A percentile compares a stretch with the other conserved stretches of the same genome.
These are phyloP conservation scores for Tolypocladium amazonense DNA, from an alignment of 2,329 filamentous ascomycete genomes.

Conservation along the genomic window DNA sequence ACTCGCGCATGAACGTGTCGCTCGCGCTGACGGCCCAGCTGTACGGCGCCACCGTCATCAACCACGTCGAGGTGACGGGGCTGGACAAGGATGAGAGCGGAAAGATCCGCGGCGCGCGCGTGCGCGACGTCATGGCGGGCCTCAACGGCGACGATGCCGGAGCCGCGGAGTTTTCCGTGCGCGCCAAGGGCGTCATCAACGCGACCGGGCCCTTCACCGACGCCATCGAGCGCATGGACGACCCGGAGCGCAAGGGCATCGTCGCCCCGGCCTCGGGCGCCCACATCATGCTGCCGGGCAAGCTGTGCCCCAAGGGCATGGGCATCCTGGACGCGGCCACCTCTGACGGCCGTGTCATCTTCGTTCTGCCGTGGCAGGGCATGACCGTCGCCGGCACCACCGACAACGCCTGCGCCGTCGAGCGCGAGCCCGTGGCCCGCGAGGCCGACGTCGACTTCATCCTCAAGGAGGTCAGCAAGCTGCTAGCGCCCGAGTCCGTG, in stretches of 20 bases:
- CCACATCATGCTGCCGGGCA: conserved; percentile 73
- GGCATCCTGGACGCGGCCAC: conserved; percentile 72
- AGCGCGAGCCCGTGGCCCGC: conserved; percentile 58
- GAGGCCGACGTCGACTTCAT: conserved; percentile 78
- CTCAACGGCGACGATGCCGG: conserved; percentile 43
- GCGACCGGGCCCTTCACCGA: conserved; percentile 77
- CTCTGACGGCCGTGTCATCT: conserved; percentile 78
- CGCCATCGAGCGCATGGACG: conserved; percentile 71
- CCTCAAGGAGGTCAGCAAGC: conserved; percentile 64
- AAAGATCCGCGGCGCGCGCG: conserved; percentile 55
- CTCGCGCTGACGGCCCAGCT: conserved; percentile 70
- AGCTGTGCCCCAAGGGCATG: conserved; percentile 71
- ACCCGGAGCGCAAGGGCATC: conserved; percentile 56
- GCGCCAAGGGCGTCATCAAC: conserved; percentile 73
- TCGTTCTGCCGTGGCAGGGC: conserved; percentile 80
- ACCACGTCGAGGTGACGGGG: conserved; percentile 68
- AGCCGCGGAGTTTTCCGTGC: conserved; percentile 53
- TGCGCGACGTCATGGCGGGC: conserved; percentile 46
- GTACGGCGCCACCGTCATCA: conserved; percentile 71
- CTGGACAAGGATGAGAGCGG: conserved; percentile 62
- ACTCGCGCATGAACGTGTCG: conserved; percentile 79
- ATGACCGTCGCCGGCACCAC: conserved; percentile 80
- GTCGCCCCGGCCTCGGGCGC: conserved; percentile 73
- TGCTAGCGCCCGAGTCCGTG: conserved; percentile 64
- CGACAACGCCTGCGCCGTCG: conserved; percentile 60